Evolutionary conservation across 139 green algal genomes (phyloP).

Genomic region (Picochlorum sp.): DNA sequence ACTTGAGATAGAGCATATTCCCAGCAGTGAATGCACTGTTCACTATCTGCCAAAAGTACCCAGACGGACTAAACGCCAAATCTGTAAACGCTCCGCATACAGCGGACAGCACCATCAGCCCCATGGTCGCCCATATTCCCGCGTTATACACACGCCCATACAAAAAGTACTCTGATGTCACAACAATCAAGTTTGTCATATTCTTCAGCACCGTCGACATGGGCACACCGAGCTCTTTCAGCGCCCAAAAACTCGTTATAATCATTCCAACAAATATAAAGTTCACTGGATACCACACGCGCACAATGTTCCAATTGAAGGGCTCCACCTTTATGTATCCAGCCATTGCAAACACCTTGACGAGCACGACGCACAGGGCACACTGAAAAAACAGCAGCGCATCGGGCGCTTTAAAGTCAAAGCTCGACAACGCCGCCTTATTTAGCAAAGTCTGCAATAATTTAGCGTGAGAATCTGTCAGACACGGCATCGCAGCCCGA

Average conservation of each 20-base stretch:
- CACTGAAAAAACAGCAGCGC: constrained; percentile 79
- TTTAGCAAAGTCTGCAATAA: constrained; percentile 1
- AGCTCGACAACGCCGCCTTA: constrained; percentile 59
- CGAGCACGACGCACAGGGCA: constrained; percentile 44
- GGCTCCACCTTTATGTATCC: constrained; percentile 54
- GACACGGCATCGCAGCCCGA: not conserved
- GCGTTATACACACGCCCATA: constrained; percentile 52
- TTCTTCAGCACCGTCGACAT: constrained; percentile 86
- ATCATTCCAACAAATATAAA: constrained; percentile 91
- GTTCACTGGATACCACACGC: constrained; percentile 76
- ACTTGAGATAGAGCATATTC: constrained; percentile 3
- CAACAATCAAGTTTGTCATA: constrained; percentile 78
- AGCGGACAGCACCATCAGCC: constrained; percentile 71
- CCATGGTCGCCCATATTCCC: constrained; percentile 58
- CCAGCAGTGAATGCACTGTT: constrained; percentile 73
- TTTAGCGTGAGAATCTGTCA: not conserved
- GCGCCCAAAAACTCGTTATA: constrained; percentile 62
- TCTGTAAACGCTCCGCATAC: constrained; percentile 68
- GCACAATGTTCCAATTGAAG: constrained; percentile 37
- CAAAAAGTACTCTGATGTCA: constrained; percentile 66
- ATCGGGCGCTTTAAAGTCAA: constrained; percentile 60
- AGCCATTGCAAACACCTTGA: constrained; percentile 37
- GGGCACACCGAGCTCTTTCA: constrained; percentile 59
- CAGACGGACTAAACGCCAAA: constrained; percentile 59
- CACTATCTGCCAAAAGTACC: constrained; percentile 79